Evolutionary conservation across 2,329 filamentous ascomycete genomes (phyloP), one percentile per base, ranked within the genome.

Genomic region (Monosporascus sp.): DNA sequence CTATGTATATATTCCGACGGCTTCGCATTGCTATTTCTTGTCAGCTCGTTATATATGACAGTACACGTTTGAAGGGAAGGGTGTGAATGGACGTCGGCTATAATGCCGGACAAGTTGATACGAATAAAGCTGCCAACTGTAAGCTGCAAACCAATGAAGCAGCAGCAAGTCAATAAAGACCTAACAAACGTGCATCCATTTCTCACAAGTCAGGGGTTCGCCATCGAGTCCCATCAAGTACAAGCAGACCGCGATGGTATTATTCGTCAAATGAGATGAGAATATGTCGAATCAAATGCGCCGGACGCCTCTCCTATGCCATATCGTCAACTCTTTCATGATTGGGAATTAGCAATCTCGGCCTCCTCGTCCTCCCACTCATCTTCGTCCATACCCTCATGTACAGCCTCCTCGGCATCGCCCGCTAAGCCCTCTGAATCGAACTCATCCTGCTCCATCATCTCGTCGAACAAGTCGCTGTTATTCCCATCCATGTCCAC

Each of bases 351-450:
- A 26, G 62, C 62, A 37, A 63, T 65, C 53, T 66, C 63, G n/a
- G 60, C 60, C 28, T 62, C 63, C 58, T 79, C 77, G 31, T 80
- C 77, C 60, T 81, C 77, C 76, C 77, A 81, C 41, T 80, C 77
- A 0, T 75, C 72, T 24, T 78, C 71, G 48, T 79, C 78, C 70
- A 77, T 76, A 54, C 65, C 64, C 55, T 78, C 73, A 50, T 80
- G 79, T 26, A 75, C 67, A 62, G 72, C 72, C 62, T 72, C 77
- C 69, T 74, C 79, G 47, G 68, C 78, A 63, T 73, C 80, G 37
- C 74, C 80, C 44, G 65, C 79, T 58, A 75, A 66, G 11, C 72
- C 79, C 61, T 77, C 79, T 55, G 75, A 79, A 57, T 79, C 80
- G 52, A 80, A 74, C 3, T 74, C 74, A 5, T 80, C 76, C 37